These are phyloP conservation scores for Cyberlindnera petersonii DNA, from an alignment of 805 yeast genomes.

Conservation along the genomic window DNA sequence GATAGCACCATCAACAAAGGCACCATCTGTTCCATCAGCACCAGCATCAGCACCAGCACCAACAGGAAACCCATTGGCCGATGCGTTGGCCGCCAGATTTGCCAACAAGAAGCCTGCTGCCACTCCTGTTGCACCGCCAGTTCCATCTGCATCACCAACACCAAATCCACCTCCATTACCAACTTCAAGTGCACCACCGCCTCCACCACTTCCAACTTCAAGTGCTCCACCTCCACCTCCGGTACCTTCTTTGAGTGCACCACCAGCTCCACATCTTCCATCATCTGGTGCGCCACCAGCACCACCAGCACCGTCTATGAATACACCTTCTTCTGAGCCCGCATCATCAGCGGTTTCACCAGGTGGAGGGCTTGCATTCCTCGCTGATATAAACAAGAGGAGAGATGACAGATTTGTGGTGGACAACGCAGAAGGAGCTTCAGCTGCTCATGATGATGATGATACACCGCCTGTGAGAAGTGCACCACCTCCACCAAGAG, in stretches of 20 bases:
- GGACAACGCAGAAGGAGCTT: conserved; percentile 25
- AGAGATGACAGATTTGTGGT: conserved; percentile 45
- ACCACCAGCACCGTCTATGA: conserved; percentile 23
- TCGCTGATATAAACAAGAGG: conserved; percentile 54
- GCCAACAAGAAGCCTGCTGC: conserved; percentile 11
- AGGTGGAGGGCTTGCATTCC: conserved; percentile 48
- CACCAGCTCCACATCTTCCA: too few relatives aligned
- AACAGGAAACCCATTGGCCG: conserved; percentile 17
- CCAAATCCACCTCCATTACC: conserved; percentile 26
- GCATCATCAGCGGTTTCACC: conserved; percentile 23
- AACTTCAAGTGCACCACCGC: conserved; percentile 10
- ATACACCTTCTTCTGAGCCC: conserved; percentile 7
- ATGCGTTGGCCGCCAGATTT: conserved; percentile 17
- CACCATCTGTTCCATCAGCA: conserved; percentile 21
- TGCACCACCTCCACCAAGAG: conserved; percentile 28
- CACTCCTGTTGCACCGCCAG: conserved; percentile 17
- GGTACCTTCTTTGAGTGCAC: conserved; percentile 6
- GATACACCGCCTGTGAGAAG: neutral
- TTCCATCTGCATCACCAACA: conserved; percentile 15
- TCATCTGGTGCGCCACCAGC: conserved; percentile 34
- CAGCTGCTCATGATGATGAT: conserved; percentile 11
- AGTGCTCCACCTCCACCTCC: conserved; percentile 20
- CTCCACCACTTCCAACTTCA: conserved; percentile 29
- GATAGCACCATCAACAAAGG: conserved; percentile 22
- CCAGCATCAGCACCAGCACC: conserved; percentile 16